Evolutionary conservation across 83 land plant genomes (phyloP), one percentile per base, ranked within the genome.

Genomic region (Thuja plicata): DNA sequence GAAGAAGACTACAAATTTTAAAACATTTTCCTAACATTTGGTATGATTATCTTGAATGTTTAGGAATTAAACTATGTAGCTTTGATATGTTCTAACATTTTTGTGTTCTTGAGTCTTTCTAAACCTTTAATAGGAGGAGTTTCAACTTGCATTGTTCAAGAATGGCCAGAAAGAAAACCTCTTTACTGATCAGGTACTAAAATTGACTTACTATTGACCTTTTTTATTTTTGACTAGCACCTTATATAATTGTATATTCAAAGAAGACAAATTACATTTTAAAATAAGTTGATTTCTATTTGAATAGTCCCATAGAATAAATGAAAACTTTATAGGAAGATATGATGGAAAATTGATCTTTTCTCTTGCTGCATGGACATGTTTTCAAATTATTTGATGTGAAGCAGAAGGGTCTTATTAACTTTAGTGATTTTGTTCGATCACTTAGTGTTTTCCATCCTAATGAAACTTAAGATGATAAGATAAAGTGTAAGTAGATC

Each of bases 391-490:
- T 97, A 73, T 98, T 98, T 93, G 99, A 98, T 91, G 94, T 91
- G 27, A 96, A 97, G 93, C 92, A 85, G 57, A 96, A 91, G 87
- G 97, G 98, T 6, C 94, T 95, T 32, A 93, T 98, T 89, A 97
- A 96, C 89, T 98, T 96, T 90, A 95, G 97, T 50, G 99, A 98
- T 84, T 98, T 98, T 91, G 99, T 97, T 80, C 93, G 99, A 87
- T 90, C 97, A 88, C 96, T 98, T 27, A 94, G 92, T 91, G 98
- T 98, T 17, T 98, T 98, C 89, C 99, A 98, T 90, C 99, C 99
- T 24, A 96, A 92, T 91, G 97, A 95, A 38, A 90, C 98, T 40
- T 86, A 91, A 62, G 96, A 98, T 78, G 97, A 95, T 21, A 98
- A 98, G 86, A 94, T 96, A 41, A 94, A 95, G 21, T 98, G 99